A percentile compares a stretch with the other conserved stretches of the same genome.
These are phyloP conservation scores for Sporobolus alterniflorus DNA, from an alignment of 202 grass and related monocot species.

Conservation along the genomic window DNA sequence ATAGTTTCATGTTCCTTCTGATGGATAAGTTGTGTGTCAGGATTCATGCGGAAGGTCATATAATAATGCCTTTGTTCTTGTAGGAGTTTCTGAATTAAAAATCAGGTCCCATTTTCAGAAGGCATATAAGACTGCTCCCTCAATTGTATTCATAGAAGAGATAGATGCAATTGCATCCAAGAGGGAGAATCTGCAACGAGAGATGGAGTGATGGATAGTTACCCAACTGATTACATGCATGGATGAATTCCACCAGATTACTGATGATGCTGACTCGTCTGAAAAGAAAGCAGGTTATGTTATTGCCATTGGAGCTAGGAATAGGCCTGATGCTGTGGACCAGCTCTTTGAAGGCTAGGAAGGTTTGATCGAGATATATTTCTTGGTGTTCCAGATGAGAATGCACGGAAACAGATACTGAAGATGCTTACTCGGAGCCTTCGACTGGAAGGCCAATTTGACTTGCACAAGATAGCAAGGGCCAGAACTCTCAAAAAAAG, in stretches of 20 bases:
- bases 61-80: background rate
- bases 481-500: too few relatives aligned
- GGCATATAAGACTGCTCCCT: slow-evolving; percentile 84
- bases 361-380: slow-evolving; percentile 92
- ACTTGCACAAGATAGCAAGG: slow-evolving; percentile 86
- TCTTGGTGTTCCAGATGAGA: slow-evolving; percentile 91
- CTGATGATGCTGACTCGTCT: slow-evolving; percentile 54
- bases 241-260: slow-evolving; percentile 79
- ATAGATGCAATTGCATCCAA: slow-evolving; percentile 97
- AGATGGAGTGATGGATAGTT: slow-evolving; percentile 89
- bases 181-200: slow-evolving; percentile 86
- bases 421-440: slow-evolving; percentile 73
- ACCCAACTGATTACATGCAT: slow-evolving; percentile 95
- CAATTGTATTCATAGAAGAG: slow-evolving; percentile 95
- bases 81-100: slow-evolving; percentile 96
- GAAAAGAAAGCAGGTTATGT: slow-evolving; percentile 79
- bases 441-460: slow-evolving; percentile 70
- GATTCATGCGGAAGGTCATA: background rate
- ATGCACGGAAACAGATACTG: slow-evolving; percentile 75
- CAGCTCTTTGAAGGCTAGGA: slow-evolving; percentile 85
- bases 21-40: background rate
- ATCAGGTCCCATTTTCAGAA: slow-evolving; percentile 86
- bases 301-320: slow-evolving; percentile 96
- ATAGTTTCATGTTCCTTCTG: background rate
- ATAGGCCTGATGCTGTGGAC: slow-evolving; percentile 92